These are phyloP conservation scores for Boletellus deceptivus DNA, from an alignment of 1,284 basidiomycete species.

Conservation along the genomic window DNA sequence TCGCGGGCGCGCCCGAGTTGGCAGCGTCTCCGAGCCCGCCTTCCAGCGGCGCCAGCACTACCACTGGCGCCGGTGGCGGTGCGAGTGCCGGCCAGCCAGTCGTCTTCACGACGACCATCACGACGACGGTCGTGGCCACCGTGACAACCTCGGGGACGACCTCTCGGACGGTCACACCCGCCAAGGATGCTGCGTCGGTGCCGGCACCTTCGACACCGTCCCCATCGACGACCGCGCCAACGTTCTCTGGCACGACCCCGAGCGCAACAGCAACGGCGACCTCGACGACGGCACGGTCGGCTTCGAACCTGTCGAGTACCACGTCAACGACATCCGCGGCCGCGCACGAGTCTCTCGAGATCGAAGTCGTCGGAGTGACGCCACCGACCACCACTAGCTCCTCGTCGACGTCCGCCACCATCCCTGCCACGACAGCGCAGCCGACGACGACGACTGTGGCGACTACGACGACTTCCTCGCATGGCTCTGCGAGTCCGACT, in stretches of 20 bases:
- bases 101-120: constrained; percentile 28
- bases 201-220: constrained; percentile 5
- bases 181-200: constrained; percentile 13
- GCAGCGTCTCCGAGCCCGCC: constrained; percentile 7
- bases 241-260: background rate
- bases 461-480: constrained; percentile 14
- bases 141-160: constrained; percentile 8
- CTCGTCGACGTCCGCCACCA: background rate
- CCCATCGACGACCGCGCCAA: constrained; percentile 1
- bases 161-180: constrained; percentile 4
- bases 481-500: constrained; percentile 8
- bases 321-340: background rate
- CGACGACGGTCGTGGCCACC: constrained; percentile 21
- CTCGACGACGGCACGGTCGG: constrained; percentile 7
- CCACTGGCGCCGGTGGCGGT: too few species aligned
- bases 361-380: constrained; percentile 23
- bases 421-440: background rate
- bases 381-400: constrained; percentile 11
- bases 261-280: background rate
- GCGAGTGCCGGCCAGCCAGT: background rate
- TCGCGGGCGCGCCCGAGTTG: constrained; percentile 36
- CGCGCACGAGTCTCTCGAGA: constrained; percentile 16
- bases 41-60: background rate
- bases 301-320: constrained; percentile 2
- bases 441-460: constrained; percentile 19